Conservation (phyloP, 768 basidiomycete genomes). For the Boletellus emodensis region DNA sequence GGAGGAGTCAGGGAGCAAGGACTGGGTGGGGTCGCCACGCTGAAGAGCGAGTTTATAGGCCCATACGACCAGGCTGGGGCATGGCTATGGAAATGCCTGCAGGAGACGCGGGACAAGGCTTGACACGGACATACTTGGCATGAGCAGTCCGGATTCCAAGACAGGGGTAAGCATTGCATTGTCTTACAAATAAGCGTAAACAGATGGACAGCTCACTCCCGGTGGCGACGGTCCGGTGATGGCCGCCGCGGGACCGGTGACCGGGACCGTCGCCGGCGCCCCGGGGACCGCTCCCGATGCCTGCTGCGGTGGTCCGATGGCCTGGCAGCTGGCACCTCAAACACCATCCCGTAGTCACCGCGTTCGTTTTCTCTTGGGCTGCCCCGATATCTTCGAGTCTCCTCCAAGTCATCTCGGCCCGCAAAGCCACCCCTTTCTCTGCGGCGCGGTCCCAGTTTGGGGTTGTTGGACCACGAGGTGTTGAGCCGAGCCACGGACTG, state of each 20-base stretch:
- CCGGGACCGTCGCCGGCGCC: conserved; percentile 23
- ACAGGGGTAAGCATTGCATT: conserved; percentile 6
- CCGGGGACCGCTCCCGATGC: conserved; percentile 40
- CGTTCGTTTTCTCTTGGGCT: conserved; percentile 29
- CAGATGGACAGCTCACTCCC: conserved; percentile 4
- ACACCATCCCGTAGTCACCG: conserved; percentile 70
- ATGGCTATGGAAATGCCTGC: background rate
- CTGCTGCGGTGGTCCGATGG: conserved; percentile 42
- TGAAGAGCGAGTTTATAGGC: conserved; percentile 19
- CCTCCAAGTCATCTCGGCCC: conserved; percentile 72
- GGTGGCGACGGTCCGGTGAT: conserved; percentile 30
- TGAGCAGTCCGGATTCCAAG: conserved; percentile 13
- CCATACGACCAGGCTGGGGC: background rate
- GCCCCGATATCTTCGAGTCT: conserved; percentile 61
- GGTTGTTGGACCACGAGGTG: conserved; percentile 75
- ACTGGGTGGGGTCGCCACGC: background rate
- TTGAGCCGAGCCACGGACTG: conserved; percentile 93
- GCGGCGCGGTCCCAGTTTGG: conserved; percentile 46
- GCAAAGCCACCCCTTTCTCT: conserved; percentile 48
- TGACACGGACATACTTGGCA: conserved; percentile 22
- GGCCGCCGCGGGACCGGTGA: conserved; percentile 32
- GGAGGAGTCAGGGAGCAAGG: background rate
- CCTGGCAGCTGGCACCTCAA: conserved; percentile 58
- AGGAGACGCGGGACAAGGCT: background rate
- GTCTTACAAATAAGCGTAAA: conserved; percentile 25